Base-by-base conservation (phyloP, 768 basidiomycete species). In the Collybiopsis luxurians region DNA sequence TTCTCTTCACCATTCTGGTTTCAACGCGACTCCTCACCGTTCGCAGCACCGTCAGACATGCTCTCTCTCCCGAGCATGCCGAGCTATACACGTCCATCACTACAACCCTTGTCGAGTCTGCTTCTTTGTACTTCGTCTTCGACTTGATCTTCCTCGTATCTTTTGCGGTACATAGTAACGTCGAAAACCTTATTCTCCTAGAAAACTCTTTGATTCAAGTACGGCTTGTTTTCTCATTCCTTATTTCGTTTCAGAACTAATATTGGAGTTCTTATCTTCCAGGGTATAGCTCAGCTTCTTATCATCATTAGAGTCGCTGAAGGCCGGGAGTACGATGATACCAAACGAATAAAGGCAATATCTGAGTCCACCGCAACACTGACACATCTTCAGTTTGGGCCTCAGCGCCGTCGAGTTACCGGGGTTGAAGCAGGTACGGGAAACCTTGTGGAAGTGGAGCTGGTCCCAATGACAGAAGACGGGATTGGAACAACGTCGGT, bases 151-250 rank as follows among this genome's bases (percentile, higher is more conserved):
- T 65, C 55, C 62, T 72, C 31, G 9, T 72, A 10, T 42, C 65
- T 3, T 67, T 64, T 23, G 70, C 64, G 0, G 13, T 61, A 1
- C 57, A 67, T 55, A 66, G 55, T 15, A 46, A 63, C 12, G 12
- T 67, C 17, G 57, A 60, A 19, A 65, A 69, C 50, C 59, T 69
- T 2, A 64, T 69, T 3, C 59, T 73, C 21, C 24, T 69, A 24
- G 55, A 63, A n/a, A 44, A 74, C 19, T 64, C 64, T 27, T 63
- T 68, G 17, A 57, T 68, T 27, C 67, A 67, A 64, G 69, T 67
- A 13, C 39, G 67, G 28, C 6, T 12, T 12, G 6, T 42, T 6
- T 12, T 6, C 6, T 23, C 12, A 7, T 23, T 21, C n/a, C n/a
- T n/a, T 43, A 9, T 43, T 7, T 17, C 23, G 17, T 23, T 17